Base-by-base conservation (phyloP, 2,329 filamentous ascomycete species). In the Aspergillus carbonarius region DNA sequence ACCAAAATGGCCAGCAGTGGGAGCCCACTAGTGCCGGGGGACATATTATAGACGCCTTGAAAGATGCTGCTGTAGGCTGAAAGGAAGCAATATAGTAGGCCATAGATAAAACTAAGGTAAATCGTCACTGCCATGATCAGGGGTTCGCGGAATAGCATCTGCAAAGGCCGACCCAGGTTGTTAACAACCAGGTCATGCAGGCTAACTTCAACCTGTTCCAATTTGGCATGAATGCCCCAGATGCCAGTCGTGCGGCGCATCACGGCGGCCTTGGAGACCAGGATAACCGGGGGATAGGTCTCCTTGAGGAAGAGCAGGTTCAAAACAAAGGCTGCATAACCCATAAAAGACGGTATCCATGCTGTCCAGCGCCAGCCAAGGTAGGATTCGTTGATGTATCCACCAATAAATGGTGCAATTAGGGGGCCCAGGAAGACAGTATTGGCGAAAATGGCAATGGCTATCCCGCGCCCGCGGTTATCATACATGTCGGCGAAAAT, bases 151-250 rank as follows among this genome's bases (percentile, higher is more conserved):
- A 37, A 37, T 7, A 37, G 35, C 35, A 37, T 37, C 17, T 37
- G 35, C 35, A 37, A 12, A 3, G 35, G 35, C 35, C 35, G 35
- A 1, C 35, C 35, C 15, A 37, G 15, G 4, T 37, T 37, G 35
- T 37, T 37, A 3, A 37, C 8, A 17, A 37, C 35, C 15, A 37
- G 5, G 17, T 37, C 35, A 17, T 37, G 35, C 17, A n/a, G 35
- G 52, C 79, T 75, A 25, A 82, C 68, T 60, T 82, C 79, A 35
- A 82, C 74, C 66, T 80, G 77, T 61, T 82, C 80, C 46, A 75
- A 73, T 59, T 78, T 81, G 4, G 82, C 81, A 63, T 84, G 82
- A 46, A 85, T 83, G 0, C 80, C 82, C 81, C 80, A 83, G 57
- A 85, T 85, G 54, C 76, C 74, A 0, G 82, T 85, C 17, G 78